These are phyloP conservation scores for Salix arbutifolia DNA, from an alignment of 345 rosid species.

Conservation along the genomic window DNA sequence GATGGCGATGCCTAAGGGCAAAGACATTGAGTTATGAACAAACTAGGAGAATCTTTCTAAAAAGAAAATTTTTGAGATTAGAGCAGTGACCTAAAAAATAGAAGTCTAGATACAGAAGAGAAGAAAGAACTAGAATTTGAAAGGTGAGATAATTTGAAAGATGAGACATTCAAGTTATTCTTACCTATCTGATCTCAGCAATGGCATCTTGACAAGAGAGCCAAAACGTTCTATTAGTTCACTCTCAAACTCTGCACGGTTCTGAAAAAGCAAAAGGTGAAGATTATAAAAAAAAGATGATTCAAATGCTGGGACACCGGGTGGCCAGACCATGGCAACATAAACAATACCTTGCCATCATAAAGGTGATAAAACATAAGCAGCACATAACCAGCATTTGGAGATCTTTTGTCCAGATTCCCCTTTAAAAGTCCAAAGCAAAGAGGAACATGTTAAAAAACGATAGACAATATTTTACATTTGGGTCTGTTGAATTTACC, in stretches of 20 bases:
- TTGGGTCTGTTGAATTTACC: not conserved
- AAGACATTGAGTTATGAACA: no score
- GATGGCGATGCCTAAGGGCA: no score
- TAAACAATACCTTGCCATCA: constrained; percentile 76
- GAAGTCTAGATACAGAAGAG: not conserved
- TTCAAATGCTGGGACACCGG: constrained; percentile 1
- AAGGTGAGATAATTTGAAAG: not conserved
- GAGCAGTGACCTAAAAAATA: not conserved
- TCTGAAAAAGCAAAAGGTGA: constrained; percentile 38
- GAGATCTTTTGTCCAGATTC: constrained; percentile 82
- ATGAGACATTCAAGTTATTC: not conserved
- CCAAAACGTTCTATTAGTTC: constrained; percentile 90
- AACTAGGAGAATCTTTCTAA: no score
- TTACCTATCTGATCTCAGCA: constrained; percentile 77
- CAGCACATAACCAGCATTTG: constrained; percentile 89
- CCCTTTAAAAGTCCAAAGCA: constrained; percentile 52
- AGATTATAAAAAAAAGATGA: not conserved
- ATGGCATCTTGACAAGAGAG: constrained; percentile 82
- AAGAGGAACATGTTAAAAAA: constrained; percentile 15
- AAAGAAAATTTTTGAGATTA: not conserved
- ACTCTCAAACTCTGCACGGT: constrained; percentile 70
- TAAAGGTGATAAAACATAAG: constrained; percentile 93
- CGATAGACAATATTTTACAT: not conserved
- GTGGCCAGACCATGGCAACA: not conserved
- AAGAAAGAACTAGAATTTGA: not conserved